These are phyloP conservation scores for Galerina marginata DNA, from an alignment of 768 basidiomycete genomes.

Conservation along the genomic window DNA sequence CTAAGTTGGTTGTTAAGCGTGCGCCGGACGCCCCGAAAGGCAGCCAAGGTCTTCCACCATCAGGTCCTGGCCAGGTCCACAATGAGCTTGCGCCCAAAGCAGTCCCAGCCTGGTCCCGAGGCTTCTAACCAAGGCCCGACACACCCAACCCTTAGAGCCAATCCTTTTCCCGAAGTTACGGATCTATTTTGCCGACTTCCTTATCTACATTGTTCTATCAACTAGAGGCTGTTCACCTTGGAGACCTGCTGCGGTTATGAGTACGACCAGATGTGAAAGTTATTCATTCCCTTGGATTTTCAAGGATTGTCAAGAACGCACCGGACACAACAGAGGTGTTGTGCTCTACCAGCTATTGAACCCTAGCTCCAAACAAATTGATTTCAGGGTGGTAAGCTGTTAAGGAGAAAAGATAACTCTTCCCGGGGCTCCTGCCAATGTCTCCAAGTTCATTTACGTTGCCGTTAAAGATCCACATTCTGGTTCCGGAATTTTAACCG, in stretches of 20 bases:
- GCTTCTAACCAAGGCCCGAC: constrained; percentile 40
- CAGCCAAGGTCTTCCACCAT: constrained; percentile 32
- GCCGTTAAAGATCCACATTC: constrained; percentile 73
- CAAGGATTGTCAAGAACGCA: constrained; percentile 73
- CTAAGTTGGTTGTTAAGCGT: constrained; percentile 28
- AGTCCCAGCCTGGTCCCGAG: constrained; percentile 37
- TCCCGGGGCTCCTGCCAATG: constrained; percentile 72
- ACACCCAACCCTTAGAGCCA: constrained; percentile 39
- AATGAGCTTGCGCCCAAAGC: constrained; percentile 34
- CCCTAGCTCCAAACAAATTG: constrained; percentile 77
- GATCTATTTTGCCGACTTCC: constrained; percentile 46
- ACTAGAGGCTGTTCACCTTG: constrained; percentile 85
- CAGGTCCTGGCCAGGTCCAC: constrained; percentile 37
- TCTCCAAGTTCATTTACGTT: constrained; percentile 71
- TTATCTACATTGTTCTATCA: constrained; percentile 82
- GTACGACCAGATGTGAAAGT: constrained; percentile 75
- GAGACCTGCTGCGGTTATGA: constrained; percentile 83
- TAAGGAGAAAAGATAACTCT: constrained; percentile 84
- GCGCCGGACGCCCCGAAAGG: constrained; percentile 24
- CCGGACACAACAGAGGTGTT: constrained; percentile 74
- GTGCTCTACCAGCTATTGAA: constrained; percentile 75
- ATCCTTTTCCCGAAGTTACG: constrained; percentile 73
- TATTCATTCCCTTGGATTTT: constrained; percentile 79
- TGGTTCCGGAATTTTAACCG: constrained; percentile 81
- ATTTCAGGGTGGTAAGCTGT: constrained; percentile 76